phyloP scores from a whole-genome alignment of 495 filamentous ascomycete genomes.

The Lasiosphaeria miniovina region DNA sequence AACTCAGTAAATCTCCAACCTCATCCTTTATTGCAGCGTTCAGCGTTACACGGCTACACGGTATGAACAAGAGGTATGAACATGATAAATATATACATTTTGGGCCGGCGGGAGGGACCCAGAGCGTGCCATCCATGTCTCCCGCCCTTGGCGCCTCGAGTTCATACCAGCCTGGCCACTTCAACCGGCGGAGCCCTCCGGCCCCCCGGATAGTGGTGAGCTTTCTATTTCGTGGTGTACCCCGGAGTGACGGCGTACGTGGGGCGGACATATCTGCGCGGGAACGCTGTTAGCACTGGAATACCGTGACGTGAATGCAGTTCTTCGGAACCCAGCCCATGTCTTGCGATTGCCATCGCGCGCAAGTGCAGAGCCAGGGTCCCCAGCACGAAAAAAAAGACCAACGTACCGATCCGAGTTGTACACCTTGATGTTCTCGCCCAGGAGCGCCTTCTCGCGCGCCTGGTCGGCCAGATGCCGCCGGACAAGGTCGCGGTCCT shows the following conservation, averaged over 20 bases:
- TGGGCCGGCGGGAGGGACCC: too few species aligned
- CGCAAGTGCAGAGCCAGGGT: conserved; percentile 11
- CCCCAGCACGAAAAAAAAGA: neutral
- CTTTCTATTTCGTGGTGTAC: conserved; percentile 47
- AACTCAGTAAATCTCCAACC: too few species aligned
- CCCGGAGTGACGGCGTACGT: conserved; percentile 63
- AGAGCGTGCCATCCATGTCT: neutral
- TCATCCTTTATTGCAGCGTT: too few species aligned
- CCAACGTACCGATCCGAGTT: conserved; percentile 75
- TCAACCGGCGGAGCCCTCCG: too few species aligned
- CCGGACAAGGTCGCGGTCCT: conserved; percentile 90
- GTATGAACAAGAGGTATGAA: conserved; percentile 1
- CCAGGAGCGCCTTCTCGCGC: conserved; percentile 84
- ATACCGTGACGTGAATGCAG: neutral
- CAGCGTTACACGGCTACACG: too few species aligned
- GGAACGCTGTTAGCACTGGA: conserved; percentile 8
- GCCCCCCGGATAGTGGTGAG: too few species aligned
- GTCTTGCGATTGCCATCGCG: neutral
- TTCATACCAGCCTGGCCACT: neutral
- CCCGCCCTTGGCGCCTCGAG: neutral
- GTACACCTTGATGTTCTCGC: conserved; percentile 74
- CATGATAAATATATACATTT: neutral
- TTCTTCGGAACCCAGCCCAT: neutral
- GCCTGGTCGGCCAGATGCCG: conserved; percentile 80
- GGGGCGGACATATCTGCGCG: conserved; percentile 63